Evolutionary conservation across 352 stramenopile species (phyloP).

Genomic region (Plasmopara muralis): DNA sequence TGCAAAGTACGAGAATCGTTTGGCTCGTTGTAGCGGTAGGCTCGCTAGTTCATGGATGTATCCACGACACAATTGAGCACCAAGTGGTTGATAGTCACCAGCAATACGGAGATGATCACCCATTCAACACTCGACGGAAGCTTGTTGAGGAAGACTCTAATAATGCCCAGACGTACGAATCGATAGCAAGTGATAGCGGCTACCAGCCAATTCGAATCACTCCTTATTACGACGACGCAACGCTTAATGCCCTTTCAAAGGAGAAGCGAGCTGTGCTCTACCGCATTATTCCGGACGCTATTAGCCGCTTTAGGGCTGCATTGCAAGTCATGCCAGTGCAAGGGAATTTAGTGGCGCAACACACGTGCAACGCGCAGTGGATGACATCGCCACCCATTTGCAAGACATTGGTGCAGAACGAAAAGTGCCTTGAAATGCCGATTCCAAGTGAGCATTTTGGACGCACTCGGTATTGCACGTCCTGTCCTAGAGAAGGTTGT

Average conservation of each 20-base stretch:
- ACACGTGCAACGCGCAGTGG: slow-evolving; percentile 53
- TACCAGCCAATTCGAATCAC: slow-evolving; percentile 69
- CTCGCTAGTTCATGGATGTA: slow-evolving; percentile 15
- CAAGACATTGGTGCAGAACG: slow-evolving; percentile 40
- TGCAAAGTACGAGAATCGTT: slow-evolving; percentile 3
- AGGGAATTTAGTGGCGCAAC: slow-evolving; percentile 52
- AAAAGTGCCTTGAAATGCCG: slow-evolving; percentile 66
- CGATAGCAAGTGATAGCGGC: slow-evolving; percentile 8
- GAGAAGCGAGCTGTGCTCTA: slow-evolving; percentile 41
- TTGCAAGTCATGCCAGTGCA: slow-evolving; percentile 60
- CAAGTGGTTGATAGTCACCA: slow-evolving; percentile 18
- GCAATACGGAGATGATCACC: slow-evolving; percentile 22
- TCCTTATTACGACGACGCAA: slow-evolving; percentile 58
- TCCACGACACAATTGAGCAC: slow-evolving; percentile 29
- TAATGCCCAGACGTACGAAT: slow-evolving; percentile 40
- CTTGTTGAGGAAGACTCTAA: slow-evolving; percentile 12
- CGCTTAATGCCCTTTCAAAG: slow-evolving; percentile 30
- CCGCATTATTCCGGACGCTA: slow-evolving; percentile 60
- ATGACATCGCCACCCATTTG: slow-evolving; percentile 48
- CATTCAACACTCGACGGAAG: slow-evolving; percentile 12
- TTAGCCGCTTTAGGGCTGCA: slow-evolving; percentile 43
- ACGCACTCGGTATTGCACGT: slow-evolving; percentile 33
- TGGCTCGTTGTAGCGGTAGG: neutral
- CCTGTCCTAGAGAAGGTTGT: slow-evolving; percentile 39
- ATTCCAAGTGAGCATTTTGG: slow-evolving; percentile 64